A percentile compares a stretch with the other conserved stretches of the same genome.
These are phyloP conservation scores for Corymbia maculata DNA, from an alignment of 345 rosid species.

Conservation along the genomic window DNA sequence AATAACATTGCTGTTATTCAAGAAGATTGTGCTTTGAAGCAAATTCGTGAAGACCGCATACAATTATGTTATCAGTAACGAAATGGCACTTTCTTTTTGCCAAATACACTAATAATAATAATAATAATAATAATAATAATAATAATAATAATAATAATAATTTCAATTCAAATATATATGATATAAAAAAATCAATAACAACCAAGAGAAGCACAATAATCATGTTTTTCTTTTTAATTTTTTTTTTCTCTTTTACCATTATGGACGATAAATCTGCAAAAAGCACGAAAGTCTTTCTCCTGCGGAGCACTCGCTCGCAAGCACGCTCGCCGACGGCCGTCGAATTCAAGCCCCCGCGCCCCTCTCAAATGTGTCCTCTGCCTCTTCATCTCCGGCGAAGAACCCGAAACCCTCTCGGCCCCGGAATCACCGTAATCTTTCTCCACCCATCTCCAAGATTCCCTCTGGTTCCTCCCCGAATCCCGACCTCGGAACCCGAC, in stretches of 20 bases:
- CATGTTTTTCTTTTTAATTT: neutral
- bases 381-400: neutral
- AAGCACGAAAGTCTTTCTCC: neutral
- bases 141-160: neutral
- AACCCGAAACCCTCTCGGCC: neutral
- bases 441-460: conserved; percentile 35
- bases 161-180: neutral
- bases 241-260: neutral
- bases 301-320: neutral
- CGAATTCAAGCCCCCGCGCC: no score
- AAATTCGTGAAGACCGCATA: no score
- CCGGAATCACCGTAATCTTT: conserved; percentile 73
- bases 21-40: no score
- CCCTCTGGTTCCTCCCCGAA: neutral
- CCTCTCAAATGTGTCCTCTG: neutral
- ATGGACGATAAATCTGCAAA: neutral
- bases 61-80: no score
- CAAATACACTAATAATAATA: no score
- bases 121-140: neutral
- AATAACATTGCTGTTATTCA: no score
- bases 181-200: neutral
- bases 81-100: no score
- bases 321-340: neutral
- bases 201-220: neutral
- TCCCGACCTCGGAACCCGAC: neutral